Percentiles rank a stretch among this genome's conserved stretches.
Evolutionary conservation across 148 eudicot species (phyloP).

Genomic region (Diospyros kaki): DNA sequence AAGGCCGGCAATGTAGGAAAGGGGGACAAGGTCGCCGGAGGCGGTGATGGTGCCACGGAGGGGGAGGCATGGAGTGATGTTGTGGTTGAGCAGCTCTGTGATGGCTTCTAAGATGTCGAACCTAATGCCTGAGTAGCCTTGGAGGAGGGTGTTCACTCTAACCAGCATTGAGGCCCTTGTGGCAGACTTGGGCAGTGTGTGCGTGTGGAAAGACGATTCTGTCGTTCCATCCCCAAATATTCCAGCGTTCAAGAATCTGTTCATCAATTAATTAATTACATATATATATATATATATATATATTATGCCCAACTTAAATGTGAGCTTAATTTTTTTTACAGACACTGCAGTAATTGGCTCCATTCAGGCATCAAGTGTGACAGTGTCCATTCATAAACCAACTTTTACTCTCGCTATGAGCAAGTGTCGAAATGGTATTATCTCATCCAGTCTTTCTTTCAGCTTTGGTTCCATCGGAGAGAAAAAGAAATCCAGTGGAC

Average conservation of each 20-base stretch:
- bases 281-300: no score
- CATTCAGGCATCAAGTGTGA: no score
- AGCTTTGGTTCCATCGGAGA: no score
- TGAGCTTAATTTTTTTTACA: no score
- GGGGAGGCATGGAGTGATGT: constrained; percentile 35
- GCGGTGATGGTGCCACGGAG: constrained; percentile 32
- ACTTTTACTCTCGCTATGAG: no score
- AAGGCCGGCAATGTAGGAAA: constrained; percentile 36
- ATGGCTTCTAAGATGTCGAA: constrained; percentile 33
- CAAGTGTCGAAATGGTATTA: background rate
- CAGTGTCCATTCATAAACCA: no score
- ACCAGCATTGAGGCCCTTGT: constrained; percentile 35
- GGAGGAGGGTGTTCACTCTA: constrained; percentile 32
- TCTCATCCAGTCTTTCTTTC: background rate
- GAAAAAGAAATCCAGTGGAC: no score
- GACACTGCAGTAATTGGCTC: background rate
- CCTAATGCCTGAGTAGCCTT: constrained; percentile 32
- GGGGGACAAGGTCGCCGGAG: constrained; percentile 31
- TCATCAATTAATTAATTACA: background rate
- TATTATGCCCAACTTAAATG: background rate
- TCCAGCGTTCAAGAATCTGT: constrained; percentile 33
- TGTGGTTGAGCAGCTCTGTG: constrained; percentile 25
- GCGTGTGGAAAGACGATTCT: constrained; percentile 23
- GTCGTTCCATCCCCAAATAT: constrained; percentile 27
- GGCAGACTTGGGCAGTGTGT: constrained; percentile 25